phyloP scores from a whole-genome alignment of 768 basidiomycete species.

The Russula ochroleuca region DNA sequence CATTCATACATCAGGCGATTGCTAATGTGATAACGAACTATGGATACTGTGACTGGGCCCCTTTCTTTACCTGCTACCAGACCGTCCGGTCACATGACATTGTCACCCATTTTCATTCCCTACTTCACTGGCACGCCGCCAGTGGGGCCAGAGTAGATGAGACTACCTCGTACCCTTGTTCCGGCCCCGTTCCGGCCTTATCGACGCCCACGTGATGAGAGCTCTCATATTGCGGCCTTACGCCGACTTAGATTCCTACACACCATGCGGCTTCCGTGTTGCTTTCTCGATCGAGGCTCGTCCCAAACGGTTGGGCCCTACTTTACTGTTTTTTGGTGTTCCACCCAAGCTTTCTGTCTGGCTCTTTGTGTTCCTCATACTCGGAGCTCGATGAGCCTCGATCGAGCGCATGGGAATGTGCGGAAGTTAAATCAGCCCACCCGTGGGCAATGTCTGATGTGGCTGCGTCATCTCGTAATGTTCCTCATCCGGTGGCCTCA shows the following conservation, averaged over 20 bases:
- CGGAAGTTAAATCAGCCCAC: not conserved
- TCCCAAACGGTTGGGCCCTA: not conserved
- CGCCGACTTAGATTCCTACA: not conserved
- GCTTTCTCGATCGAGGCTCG: not conserved
- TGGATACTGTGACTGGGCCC: too few relatives aligned
- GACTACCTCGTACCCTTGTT: not conserved
- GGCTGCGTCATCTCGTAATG: constrained; percentile 4
- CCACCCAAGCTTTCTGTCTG: not conserved
- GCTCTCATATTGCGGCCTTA: not conserved
- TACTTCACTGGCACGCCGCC: too few relatives aligned
- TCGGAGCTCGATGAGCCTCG: not conserved
- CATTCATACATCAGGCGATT: not conserved
- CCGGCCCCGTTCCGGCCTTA: not conserved
- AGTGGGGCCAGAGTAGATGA: not conserved
- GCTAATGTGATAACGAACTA: not conserved
- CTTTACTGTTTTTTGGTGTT: not conserved
- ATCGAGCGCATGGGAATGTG: not conserved
- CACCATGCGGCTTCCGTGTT: constrained; percentile 14
- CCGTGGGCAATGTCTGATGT: not conserved
- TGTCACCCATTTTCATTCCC: too few relatives aligned
- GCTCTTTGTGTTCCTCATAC: too few relatives aligned
- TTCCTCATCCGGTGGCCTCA: constrained; percentile 5
- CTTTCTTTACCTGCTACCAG: too few relatives aligned
- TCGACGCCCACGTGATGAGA: not conserved
- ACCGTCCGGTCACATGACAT: too few relatives aligned